Evolutionary conservation across 352 stramenopile genomes (phyloP), one percentile per base, ranked within the genome.

Genomic region (Phytophthora sansomeana): DNA sequence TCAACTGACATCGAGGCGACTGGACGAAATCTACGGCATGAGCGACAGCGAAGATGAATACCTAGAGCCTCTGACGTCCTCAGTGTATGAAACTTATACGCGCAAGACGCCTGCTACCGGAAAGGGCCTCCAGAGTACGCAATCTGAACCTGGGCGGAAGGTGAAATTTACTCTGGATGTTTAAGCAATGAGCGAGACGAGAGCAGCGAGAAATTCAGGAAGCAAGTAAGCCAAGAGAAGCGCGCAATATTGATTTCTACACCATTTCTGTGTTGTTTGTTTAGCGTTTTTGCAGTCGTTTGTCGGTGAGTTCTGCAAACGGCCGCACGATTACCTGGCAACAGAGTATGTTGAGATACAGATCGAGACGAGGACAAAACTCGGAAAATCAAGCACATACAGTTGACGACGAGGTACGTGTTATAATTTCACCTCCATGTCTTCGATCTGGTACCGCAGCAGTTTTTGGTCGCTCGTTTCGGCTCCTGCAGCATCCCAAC

Each of bases 21-120:
- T 95, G 38, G 74, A 93, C 53, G 83, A 92, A 56, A 95, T 95
- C 36, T 95, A 93, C 65, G 43, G 58, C 56, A 93, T 95, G 87
- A 95, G 87, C 50, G 87, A 95, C 67, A 93, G 85, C 26, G 87
- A 95, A 63, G 87, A 95, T 50, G 87, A 95, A 56, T 36, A 85
- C 1, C 38, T 95, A 16, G 87, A 95, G 52, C 75, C 75, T 10
- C 60, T 92, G 30, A 86, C 76, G 14, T 77, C 81, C 0, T 76
- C 75, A 0, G 80, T 93, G 17, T 83, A 83, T 32, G 85, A 93
- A 39, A 63, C 54, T 4, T 17, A 68, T 16, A 54, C 70, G n/a
- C 75, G 69, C 32, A 93, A 90, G 41, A 28, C 60, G 0, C 44
- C 59, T 38, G 78, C 28, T 8, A 54, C 58, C 5, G 64, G 63